Evolutionary conservation across 176 grass and related monocot genomes (phyloP).

Genomic region (Melocanna baccifera): DNA sequence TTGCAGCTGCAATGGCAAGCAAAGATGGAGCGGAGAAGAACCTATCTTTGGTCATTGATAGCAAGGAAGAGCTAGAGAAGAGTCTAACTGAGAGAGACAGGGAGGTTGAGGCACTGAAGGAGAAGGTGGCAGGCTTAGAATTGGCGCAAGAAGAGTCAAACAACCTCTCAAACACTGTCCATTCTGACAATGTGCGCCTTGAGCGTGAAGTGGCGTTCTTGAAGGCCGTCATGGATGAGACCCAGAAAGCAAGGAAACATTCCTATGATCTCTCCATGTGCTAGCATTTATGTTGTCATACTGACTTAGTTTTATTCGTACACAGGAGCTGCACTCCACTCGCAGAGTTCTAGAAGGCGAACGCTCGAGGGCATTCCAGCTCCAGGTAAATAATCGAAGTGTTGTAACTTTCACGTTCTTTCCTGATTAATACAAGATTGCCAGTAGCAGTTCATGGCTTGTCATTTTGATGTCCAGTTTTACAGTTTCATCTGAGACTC

Average conservation of each 20-base stretch:
- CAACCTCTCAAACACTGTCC: too few relatives aligned
- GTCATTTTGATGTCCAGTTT: not conserved
- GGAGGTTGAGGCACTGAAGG: too few relatives aligned
- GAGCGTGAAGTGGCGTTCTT: too few relatives aligned
- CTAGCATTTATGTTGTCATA: not conserved
- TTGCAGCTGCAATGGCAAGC: too few relatives aligned
- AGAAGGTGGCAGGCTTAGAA: conserved; percentile 40
- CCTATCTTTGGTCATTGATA: too few relatives aligned
- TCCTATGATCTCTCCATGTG: not conserved
- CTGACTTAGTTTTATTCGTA: not conserved
- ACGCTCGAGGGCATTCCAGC: conserved; percentile 63
- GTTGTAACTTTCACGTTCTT: not conserved
- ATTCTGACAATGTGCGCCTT: too few relatives aligned
- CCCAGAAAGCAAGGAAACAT: conserved; percentile 60
- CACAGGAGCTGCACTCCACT: conserved; percentile 72
- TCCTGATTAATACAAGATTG: not conserved
- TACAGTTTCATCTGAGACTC: not conserved
- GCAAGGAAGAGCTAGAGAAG: too few relatives aligned
- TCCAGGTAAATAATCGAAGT: conserved; percentile 56
- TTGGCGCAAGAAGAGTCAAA: too few relatives aligned
- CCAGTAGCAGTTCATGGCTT: not conserved
- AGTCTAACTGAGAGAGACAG: too few relatives aligned
- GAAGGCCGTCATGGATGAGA: conserved; percentile 56
- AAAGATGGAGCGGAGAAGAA: too few relatives aligned
- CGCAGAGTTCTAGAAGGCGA: conserved; percentile 73